Percentiles rank a stretch among this genome's conserved stretches.
Evolutionary conservation across 1,284 basidiomycete species (phyloP).

Genomic region (Rhodotorula sp.): DNA sequence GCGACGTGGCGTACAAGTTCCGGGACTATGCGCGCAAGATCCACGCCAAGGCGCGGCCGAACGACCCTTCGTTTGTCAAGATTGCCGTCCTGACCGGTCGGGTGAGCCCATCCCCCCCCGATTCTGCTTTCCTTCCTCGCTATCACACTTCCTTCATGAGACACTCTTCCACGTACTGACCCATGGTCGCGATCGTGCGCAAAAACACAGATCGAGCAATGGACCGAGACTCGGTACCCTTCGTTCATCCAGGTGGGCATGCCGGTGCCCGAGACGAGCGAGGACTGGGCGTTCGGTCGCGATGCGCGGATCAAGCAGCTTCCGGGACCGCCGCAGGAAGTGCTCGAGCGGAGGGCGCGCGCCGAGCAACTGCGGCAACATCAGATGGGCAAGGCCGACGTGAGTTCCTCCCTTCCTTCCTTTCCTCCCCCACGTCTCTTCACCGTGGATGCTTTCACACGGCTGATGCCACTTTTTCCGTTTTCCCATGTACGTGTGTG

Average conservation of each 20-base stretch:
- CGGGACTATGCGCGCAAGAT: constrained; percentile 77
- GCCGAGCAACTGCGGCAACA: constrained; percentile 5
- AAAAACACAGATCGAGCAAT: constrained; percentile 73
- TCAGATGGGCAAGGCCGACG: constrained; percentile 32
- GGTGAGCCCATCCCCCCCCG: constrained; percentile 50
- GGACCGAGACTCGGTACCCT: constrained; percentile 63
- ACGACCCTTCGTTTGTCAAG: constrained; percentile 83
- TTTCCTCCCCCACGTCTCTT: no score
- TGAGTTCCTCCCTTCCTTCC: constrained; percentile 3
- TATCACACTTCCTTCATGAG: no score
- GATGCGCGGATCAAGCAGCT: constrained; percentile 41
- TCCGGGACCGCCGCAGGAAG: constrained; percentile 21
- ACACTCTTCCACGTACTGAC: no score
- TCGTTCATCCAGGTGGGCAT: constrained; percentile 39
- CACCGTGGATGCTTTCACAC: not conserved
- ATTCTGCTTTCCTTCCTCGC: not conserved
- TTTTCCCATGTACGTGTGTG: no score
- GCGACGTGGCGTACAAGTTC: constrained; percentile 89
- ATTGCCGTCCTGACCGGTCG: constrained; percentile 78
- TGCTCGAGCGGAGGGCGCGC: constrained; percentile 23
- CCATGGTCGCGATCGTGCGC: no score
- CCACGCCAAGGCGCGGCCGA: constrained; percentile 71
- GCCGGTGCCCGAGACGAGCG: constrained; percentile 26
- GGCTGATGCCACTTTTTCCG: no score
- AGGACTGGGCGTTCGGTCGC: constrained; percentile 36